phyloP scores from a whole-genome alignment of 1,284 basidiomycete species.

The Ganoderma meredithae region DNA sequence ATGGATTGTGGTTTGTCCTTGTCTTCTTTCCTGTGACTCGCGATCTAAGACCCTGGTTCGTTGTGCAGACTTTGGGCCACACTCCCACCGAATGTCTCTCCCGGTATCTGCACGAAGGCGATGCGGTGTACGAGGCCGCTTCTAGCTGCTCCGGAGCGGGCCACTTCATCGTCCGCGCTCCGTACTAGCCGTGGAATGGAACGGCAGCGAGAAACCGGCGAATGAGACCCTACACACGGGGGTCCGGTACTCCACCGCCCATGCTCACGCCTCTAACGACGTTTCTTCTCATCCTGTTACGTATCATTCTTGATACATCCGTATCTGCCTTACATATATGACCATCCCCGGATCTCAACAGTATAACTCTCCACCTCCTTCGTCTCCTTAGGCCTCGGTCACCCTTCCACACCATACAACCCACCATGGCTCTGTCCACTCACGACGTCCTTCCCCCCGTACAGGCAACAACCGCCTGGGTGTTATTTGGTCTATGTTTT shows the following conservation, averaged over 20 bases:
- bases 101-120: neutral
- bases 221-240: neutral
- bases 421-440: neutral
- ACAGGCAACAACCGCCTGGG: neutral
- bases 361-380: neutral
- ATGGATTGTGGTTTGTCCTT: neutral
- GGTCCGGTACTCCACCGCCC: neutral
- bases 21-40: neutral
- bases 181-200: neutral
- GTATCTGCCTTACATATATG: too few species aligned
- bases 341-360: neutral
- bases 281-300: neutral
- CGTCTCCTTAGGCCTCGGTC: neutral
- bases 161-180: neutral
- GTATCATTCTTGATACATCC: neutral
- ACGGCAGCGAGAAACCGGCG: neutral
- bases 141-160: neutral
- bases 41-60: neutral
- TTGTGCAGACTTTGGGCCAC: neutral
- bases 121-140: neutral
- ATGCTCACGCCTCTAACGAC: neutral
- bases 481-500: constrained; percentile 5
- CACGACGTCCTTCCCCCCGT: neutral
- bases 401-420: neutral
- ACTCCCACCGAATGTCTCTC: neutral